Evolutionary conservation across 2,329 filamentous ascomycete species (phyloP), one percentile per base, ranked within the genome.

Genomic region (Bipolaris sorokiniana): DNA sequence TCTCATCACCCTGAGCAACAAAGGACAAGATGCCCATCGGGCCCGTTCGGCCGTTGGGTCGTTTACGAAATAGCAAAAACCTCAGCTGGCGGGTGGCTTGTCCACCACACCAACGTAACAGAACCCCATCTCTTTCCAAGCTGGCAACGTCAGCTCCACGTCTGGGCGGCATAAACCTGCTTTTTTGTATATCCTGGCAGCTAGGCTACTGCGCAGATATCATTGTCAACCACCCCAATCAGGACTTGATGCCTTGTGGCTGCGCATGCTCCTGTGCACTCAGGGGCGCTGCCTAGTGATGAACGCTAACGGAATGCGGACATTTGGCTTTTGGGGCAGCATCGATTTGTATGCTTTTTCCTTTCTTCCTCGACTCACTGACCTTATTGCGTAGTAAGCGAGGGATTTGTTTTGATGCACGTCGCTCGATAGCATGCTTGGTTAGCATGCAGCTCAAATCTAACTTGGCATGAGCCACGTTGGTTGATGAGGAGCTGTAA

Each of bases 341-440:
- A 52, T 62, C 45, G 51, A 50, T 58, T 51, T 51, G n/a, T 45
- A 28, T 48, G 56, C 53, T 48, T 31, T 47, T 53, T 46, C 13
- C 7, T 6, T n/a, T 16, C 4, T 45, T 16, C 9, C 15, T n/a
- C 15, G 18, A 33, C 23, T 48, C 22, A 26, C 10, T 7, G 31
- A 10, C 31, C 28, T 40, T 33, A 10, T 36, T 10, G 18, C 23
- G 34, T 44, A 40, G 20, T 20, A 37, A 45, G 37, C 36, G 44
- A 44, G 31, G 9, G 7, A 11, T 45, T 26, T 38, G n/a, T 53
- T 42, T 45, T 48, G 16, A 16, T 28, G 22, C 28, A 23, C 18
- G 16, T 44, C 28, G 13, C 16, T 48, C 42, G 40, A 44, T 9
- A 18, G n/a, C 31, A 42, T 16, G 3, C 18, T 47, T 18, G 41